Evolutionary conservation across 352 stramenopile genomes (phyloP).

Genomic region (Globisporangium paddicum): DNA sequence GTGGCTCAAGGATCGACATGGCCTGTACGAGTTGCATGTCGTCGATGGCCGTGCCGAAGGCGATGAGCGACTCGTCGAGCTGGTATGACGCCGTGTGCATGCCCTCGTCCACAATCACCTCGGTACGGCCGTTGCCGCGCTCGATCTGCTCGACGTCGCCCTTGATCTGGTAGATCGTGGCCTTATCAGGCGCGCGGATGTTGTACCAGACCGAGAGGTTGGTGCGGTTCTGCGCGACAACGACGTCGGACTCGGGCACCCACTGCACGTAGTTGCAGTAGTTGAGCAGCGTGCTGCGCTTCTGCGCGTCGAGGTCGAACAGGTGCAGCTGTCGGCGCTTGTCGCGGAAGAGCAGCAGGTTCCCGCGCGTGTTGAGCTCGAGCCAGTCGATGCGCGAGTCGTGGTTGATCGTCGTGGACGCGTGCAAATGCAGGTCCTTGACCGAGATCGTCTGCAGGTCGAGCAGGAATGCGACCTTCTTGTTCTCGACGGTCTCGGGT

Average conservation of each 20-base stretch:
- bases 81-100: constrained; percentile 92
- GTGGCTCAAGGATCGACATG: constrained; percentile 91
- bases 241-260: constrained; percentile 94
- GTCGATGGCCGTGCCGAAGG: constrained; percentile 92
- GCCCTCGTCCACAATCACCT: constrained; percentile 94
- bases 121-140: constrained; percentile 87
- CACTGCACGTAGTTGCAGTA: constrained; percentile 97
- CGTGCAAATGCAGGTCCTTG: constrained; percentile 76
- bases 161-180: constrained; percentile 94
- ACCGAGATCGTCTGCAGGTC: constrained; percentile 92
- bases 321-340: constrained; percentile 89
- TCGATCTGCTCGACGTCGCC: constrained; percentile 95
- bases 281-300: constrained; percentile 86
- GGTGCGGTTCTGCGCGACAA: constrained; percentile 91
- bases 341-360: constrained; percentile 91
- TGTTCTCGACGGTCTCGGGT: constrained; percentile 66
- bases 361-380: constrained; percentile 90
- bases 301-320: constrained; percentile 89
- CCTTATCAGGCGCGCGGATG: constrained; percentile 90
- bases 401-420: constrained; percentile 88
- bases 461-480: constrained; percentile 93
- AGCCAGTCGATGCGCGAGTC: constrained; percentile 93
- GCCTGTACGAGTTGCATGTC: constrained; percentile 87
- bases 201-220: constrained; percentile 96
- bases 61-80: constrained; percentile 92